Evolutionary conservation across 129 eudicot genomes (phyloP).

Genomic region (Flaveria bidentis): DNA sequence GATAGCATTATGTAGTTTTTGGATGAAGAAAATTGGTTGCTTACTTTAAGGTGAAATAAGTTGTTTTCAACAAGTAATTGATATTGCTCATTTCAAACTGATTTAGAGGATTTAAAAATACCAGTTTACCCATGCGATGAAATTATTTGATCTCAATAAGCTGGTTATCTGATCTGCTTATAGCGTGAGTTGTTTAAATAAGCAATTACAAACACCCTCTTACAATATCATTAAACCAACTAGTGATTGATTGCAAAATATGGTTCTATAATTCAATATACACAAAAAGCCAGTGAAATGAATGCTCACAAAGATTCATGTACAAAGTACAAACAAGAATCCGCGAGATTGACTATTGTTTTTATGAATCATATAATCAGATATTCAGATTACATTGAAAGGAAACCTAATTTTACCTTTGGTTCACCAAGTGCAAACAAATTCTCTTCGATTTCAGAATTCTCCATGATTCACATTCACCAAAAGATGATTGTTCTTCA

Average conservation of each 20-base stretch:
- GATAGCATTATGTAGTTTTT: background rate
- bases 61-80: background rate
- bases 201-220: background rate
- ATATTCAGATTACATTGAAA: background rate
- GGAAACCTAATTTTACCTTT: slow-evolving; percentile 50
- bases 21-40: background rate
- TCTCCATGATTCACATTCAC: slow-evolving; percentile 59
- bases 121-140: background rate
- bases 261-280: slow-evolving; percentile 1
- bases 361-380: background rate
- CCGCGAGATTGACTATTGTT: background rate
- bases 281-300: background rate
- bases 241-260: slow-evolving; percentile 7
- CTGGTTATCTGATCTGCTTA: background rate
- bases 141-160: background rate
- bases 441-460: slow-evolving; percentile 76
- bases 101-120: background rate
- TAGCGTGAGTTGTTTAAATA: background rate
- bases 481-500: slow-evolving; percentile 9
- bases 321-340: background rate
- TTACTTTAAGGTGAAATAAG: background rate
- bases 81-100: background rate
- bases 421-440: slow-evolving; percentile 84
- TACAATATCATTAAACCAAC: background rate
- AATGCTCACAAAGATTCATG: background rate